Evolutionary conservation across 106 monocot genomes (phyloP).

Genomic region (Ottelia alismoides): DNA sequence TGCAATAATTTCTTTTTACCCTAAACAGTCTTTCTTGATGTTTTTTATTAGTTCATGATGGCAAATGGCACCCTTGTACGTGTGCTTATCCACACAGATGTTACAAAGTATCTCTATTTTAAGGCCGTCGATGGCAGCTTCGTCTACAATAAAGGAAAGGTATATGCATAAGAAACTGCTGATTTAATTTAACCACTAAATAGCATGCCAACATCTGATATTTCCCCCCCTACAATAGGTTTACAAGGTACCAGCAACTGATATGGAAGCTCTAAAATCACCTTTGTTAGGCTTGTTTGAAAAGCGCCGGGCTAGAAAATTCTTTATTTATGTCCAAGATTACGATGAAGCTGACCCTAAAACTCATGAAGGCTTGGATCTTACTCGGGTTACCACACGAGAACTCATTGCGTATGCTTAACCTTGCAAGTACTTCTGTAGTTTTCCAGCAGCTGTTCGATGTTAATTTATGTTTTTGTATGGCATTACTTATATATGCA

Average conservation of each 20-base stretch:
- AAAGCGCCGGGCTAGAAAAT: conserved; percentile 78
- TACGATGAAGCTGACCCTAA: conserved; percentile 72
- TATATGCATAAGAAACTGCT: too few species aligned
- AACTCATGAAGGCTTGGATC: conserved; percentile 77
- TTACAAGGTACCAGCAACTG: conserved; percentile 89
- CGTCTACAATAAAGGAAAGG: conserved; percentile 80
- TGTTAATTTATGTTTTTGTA: too few species aligned
- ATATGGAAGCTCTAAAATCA: conserved; percentile 89
- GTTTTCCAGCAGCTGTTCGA: too few species aligned
- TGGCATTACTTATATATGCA: too few species aligned
- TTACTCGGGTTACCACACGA: conserved; percentile 63
- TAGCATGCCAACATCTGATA: too few species aligned
- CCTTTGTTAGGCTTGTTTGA: conserved; percentile 91
- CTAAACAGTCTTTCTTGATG: too few species aligned
- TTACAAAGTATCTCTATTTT: conserved; percentile 64
- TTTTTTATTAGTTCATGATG: conserved; percentile 69
- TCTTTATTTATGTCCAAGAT: conserved; percentile 83
- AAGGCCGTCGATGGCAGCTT: conserved; percentile 83
- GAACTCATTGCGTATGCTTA: too few species aligned
- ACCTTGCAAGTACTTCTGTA: too few species aligned
- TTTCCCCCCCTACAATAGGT: conserved; percentile 33
- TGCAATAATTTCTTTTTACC: too few species aligned
- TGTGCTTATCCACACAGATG: conserved; percentile 71
- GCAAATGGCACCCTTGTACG: conserved; percentile 80
- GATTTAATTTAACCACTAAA: too few species aligned